Evolutionary conservation across 2,329 filamentous ascomycete genomes (phyloP), one percentile per base, ranked within the genome.

Genomic region (Beauveria rudraprayagi): DNA sequence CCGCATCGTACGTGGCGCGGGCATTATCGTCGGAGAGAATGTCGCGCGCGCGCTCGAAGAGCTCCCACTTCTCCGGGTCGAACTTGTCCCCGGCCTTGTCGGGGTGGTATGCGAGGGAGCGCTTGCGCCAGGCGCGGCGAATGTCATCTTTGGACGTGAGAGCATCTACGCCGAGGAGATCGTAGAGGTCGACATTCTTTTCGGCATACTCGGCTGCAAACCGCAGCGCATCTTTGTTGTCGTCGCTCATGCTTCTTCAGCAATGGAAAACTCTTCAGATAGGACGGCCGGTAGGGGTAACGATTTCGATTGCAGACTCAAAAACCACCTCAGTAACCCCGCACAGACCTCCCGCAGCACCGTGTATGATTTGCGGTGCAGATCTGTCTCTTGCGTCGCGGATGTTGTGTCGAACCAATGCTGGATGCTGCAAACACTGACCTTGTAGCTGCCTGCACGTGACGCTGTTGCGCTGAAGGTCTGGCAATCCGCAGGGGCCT

Each of bases 21-120:
- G 91, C 83, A 16, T 81, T 82, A 0, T 84, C 75, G 65, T 92
- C 87, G 30, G 85, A 83, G 3, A 97, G 83, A 2, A 97, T 84
- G 74, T 95, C 91, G 70, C 91, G 86, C n/a, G 91, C 92, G 64
- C 89, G 89, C 70, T 92, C 89, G 62, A 96, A 86, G 1, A 89
- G 80, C 73, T 96, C 90, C 78, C 95, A 97, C 69, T 89, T 90
- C 61, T 87, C 86, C 51, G 90, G 81, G 66, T 94, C 91, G 67
- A 88, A 91, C 43, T 81, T 77, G 57, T 83, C 85, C 65, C 87
- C 84, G 60, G 92, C 87, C 76, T 97, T 96, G 80, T 97, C 93
- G 1, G 93, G 93, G 73, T 97, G 93, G 78, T 92, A 91, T 70
- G 91, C 91, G n/a, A 96, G 80, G 3, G 91, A 91, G 34, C 88